These are phyloP conservation scores for Sistotremastrum niveocremeum DNA, from an alignment of 768 basidiomycete species.

Conservation along the genomic window DNA sequence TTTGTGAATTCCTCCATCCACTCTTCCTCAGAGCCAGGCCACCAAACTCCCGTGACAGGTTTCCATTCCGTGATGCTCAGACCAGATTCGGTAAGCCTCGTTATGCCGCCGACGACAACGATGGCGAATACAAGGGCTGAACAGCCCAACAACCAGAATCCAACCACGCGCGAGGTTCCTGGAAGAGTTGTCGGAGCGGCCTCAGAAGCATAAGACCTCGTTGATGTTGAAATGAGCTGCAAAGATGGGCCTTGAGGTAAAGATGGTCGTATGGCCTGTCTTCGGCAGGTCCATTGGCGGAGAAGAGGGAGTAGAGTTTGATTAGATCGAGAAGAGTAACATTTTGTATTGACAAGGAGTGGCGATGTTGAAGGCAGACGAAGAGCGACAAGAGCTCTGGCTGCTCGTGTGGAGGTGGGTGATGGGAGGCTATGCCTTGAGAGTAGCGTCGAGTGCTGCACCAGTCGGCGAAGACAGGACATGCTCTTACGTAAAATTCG, in stretches of 20 bases:
- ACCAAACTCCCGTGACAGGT: slow-evolving; percentile 79
- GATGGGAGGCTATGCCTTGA: background rate
- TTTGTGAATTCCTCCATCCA: slow-evolving; percentile 90
- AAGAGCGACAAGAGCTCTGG: background rate
- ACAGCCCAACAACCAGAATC: slow-evolving; percentile 74
- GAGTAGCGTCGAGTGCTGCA: background rate
- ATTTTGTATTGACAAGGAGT: background rate
- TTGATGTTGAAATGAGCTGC: slow-evolving; percentile 29
- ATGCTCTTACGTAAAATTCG: background rate
- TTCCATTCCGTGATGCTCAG: slow-evolving; percentile 98
- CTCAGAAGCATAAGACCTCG: slow-evolving; percentile 3
- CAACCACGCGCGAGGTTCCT: slow-evolving; percentile 30
- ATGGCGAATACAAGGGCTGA: slow-evolving; percentile 82
- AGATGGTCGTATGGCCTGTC: no score
- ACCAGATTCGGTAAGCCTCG: slow-evolving; percentile 93
- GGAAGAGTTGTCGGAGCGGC: no score
- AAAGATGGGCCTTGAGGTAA: background rate
- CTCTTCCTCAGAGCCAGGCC: slow-evolving; percentile 59
- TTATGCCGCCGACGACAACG: slow-evolving; percentile 91
- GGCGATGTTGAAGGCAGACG: background rate
- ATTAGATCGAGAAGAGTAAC: no score
- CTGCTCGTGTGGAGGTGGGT: background rate
- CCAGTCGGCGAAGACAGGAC: background rate
- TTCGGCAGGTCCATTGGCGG: no score
- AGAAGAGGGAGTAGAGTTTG: no score